phyloP scores from a whole-genome alignment of 345 rosid species.

The Arabidopsis thaliana region TAIR10.1 NC_003070.9:20422501-20423000 shows the following conservation, averaged over 20 bases:
- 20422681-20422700: neutral
- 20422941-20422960: neutral
- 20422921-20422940: neutral
- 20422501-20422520: neutral
- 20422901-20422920: neutral
- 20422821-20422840: conserved; percentile 26
- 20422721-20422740: neutral
- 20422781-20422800: no score
- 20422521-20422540: neutral
- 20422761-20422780: no score
- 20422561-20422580: conserved; percentile 19
- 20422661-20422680: neutral
- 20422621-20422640: conserved; percentile 3
- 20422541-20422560: neutral
- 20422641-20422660: neutral
- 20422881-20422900: conserved; percentile 32
- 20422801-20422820: no score
- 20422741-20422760: no score
- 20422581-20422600: conserved; percentile 3
- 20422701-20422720: neutral
- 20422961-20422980: no score
- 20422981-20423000: no score
- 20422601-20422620: neutral
- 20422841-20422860: conserved; percentile 26
- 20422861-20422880: conserved; percentile 31